These are phyloP conservation scores for Tetragonia tetragonoides DNA, from an alignment of 148 eudicot genomes.

Conservation along the genomic window DNA sequence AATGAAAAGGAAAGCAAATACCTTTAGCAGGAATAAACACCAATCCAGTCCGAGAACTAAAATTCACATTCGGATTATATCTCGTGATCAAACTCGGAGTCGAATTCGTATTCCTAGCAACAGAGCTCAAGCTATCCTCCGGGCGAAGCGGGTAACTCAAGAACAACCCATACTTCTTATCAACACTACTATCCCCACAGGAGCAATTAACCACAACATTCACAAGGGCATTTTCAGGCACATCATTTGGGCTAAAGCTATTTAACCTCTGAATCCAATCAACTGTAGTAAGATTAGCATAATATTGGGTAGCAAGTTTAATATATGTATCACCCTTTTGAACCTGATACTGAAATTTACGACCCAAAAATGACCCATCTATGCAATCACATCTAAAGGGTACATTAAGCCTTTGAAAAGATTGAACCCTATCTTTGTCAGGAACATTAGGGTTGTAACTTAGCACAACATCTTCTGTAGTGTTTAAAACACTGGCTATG, in stretches of 20 bases:
- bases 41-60: slow-evolving; percentile 48
- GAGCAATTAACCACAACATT: slow-evolving; percentile 68
- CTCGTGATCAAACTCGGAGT: slow-evolving; percentile 40
- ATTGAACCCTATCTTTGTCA: slow-evolving; percentile 31
- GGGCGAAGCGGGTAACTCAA: slow-evolving; percentile 58
- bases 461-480: slow-evolving; percentile 26
- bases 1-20: not conserved
- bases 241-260: slow-evolving; percentile 26
- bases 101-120: slow-evolving; percentile 30
- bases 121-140: slow-evolving; percentile 36
- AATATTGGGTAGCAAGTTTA: slow-evolving; percentile 40
- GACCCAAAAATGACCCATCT: slow-evolving; percentile 64
- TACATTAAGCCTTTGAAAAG: slow-evolving; percentile 38
- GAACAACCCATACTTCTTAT: slow-evolving; percentile 54
- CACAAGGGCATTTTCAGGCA: slow-evolving; percentile 37
- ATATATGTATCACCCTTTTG: slow-evolving; percentile 56
- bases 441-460: slow-evolving; percentile 41
- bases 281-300: slow-evolving; percentile 58
- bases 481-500: slow-evolving; percentile 36
- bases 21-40: slow-evolving; percentile 79
- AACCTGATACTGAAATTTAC: slow-evolving; percentile 40
- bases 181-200: slow-evolving; percentile 45
- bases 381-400: slow-evolving; percentile 69
- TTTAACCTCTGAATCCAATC: slow-evolving; percentile 46
- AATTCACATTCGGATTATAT: slow-evolving; percentile 48